Base-by-base conservation (phyloP, 2,329 filamentous ascomycete genomes). In the Verruconis gallopava region DNA sequence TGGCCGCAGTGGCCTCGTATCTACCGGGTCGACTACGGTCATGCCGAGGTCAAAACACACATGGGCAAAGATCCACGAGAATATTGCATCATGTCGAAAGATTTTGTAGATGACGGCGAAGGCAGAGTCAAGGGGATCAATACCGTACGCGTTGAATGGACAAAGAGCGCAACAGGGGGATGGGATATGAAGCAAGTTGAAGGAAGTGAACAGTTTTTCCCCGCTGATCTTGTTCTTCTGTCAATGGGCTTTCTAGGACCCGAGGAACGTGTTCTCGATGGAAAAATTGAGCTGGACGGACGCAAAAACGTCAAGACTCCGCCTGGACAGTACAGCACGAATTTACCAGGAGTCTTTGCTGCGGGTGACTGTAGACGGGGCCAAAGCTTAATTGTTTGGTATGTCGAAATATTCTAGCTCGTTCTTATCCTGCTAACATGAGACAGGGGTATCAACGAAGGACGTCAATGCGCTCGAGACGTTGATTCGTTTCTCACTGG, bases 171-270 rank as follows among this genome's bases (percentile, higher is more conserved):
- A 20, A 79, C 76, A 47, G 88, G 88, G 50, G 88, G 88, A 35
- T 96, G 89, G 89, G 89, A 95, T 64, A 95, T 96, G 86, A 94
- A 94, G 74, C 89, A 93, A 62, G 72, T 93, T 21, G 88, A 94
- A 51, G 86, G 84, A 28, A 89, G 82, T 47, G 83, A 93, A 68
- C 79, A 95, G 59, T 93, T 93, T 73, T 95, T 95, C 81, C 85
- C 85, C 28, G 89, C 89, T 20, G 89, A 96, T 56, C 75, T 96
- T 32, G 88, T 96, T 35, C 75, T 95, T 35, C 71, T 96, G 38
- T 93, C 89, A 40, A 95, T 96, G 89, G 89, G 89, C 58, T 96
- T 96, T 80, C 67, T 95, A 48, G 89, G 89, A 6, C 88, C 88
- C 4, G 89, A 96, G 66, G 84, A 84, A 51, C 81, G 85, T 50